Base-by-base conservation (phyloP, 257 asterid genomes). In the Anisodus tanguticus region DNA sequence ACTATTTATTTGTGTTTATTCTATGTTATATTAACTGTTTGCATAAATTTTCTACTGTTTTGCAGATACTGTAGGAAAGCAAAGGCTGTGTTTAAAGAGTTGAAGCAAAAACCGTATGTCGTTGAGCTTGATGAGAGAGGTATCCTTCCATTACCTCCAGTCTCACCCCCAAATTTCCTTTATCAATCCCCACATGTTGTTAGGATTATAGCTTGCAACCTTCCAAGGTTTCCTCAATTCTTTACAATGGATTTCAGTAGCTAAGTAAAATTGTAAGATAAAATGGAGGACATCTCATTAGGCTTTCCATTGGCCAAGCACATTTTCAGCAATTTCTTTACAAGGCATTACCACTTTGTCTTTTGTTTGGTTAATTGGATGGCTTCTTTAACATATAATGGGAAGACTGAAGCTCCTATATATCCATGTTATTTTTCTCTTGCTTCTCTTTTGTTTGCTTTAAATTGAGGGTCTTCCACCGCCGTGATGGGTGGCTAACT, bases 31-130 rank as follows among this genome's bases (percentile, higher is more conserved):
- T 51, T 22, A 22, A 51, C 26, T 12, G 15, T 51, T 74, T 76
- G 63, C 12, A 6, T 51, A 8, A 76, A 7, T 59, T 4, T n/a
- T 72, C 59, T 19, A 12, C 43, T 85, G 85, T 54, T 86, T 8
- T 86, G 86, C 84, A 96, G 99, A 82, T 93, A 93, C 90, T 96
- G 99, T 90, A 92, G 89, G 90, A 90, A 90, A 90, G 98, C 98
- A n/a, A 96, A 96, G 88, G 88, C 88, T 60, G 98, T 96, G 67
- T 94, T 96, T 88, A 90, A 90, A 87, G 97, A 95, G 87, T 85
- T 96, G 90, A 90, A 90, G 79, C 97, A 90, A 86, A 80, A 68
- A 85, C 90, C 94, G 43, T 81, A 84, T 49, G 91, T 92, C 26
- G 86, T 92, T 82, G 97, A 92, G 87, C 97, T 92, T 78, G 93